Percentiles rank a stretch among this genome's conserved stretches.
Conservation (phyloP, 306 rosid species). For the Pyrus pyrifolia region DNA sequence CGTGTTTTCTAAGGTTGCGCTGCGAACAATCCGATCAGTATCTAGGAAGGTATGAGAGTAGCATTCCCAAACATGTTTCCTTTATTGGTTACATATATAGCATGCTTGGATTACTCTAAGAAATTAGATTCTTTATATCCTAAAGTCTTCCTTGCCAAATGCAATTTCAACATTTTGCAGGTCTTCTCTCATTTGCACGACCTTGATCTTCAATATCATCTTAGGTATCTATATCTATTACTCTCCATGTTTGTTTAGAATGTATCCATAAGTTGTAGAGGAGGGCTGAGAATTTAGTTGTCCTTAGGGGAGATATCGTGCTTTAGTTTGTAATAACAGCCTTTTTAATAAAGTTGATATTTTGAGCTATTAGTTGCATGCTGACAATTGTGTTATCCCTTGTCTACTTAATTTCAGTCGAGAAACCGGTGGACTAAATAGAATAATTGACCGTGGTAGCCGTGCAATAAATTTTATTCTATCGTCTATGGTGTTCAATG, state of each 20-base stretch:
- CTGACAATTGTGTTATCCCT: neutral
- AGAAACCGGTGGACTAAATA: conserved; percentile 89
- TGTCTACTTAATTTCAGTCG: conserved; percentile 49
- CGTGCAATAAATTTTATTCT: conserved; percentile 95
- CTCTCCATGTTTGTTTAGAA: neutral
- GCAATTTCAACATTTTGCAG: conserved; percentile 35
- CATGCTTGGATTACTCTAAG: neutral
- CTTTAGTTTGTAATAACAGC: neutral
- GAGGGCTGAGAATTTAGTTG: neutral
- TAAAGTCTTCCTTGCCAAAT: neutral
- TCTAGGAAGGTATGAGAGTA: conserved; percentile 66
- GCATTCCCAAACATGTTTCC: conserved; percentile 10
- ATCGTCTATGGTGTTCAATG: conserved; percentile 92
- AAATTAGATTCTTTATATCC: neutral
- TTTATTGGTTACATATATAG: neutral
- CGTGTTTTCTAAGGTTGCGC: conserved; percentile 88
- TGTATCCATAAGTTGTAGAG: neutral
- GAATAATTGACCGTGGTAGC: conserved; percentile 98
- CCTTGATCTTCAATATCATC: conserved; percentile 93
- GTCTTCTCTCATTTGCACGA: conserved; percentile 94
- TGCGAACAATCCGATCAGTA: conserved; percentile 86
- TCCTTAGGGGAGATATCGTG: neutral
- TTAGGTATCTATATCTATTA: conserved; percentile 43
- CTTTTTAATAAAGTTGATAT: neutral
- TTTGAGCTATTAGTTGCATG: neutral